Base-by-base conservation (phyloP, 768 basidiomycete genomes). In the Podaxis sp. region DNA sequence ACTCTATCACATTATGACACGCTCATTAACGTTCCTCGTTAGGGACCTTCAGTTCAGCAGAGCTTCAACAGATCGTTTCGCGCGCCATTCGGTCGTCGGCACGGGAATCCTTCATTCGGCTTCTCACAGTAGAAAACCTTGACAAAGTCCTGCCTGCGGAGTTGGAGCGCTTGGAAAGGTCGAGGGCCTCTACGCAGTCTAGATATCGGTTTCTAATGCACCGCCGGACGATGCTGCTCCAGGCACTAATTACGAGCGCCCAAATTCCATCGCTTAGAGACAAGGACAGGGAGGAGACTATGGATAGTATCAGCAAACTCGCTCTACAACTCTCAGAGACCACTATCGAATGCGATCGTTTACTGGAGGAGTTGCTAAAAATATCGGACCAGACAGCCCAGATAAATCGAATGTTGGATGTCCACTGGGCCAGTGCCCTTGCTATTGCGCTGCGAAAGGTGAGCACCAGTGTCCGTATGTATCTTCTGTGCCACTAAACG, bases 391-490 rank as follows among this genome's bases (percentile, higher is more conserved):
- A 90, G 66, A 78, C 86, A 33, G 75, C 80, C 0, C 90, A 93
- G 72, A 81, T 93, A 3, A 73, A 79, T 13, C 77, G 78, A 41
- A 66, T 91, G 44, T 78, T 85, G 10, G 87, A 91, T 61, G 74
- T 80, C 40, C 92, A 93, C 73, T 85, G 83, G 75, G 81, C 89
- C 0, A 90, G 89, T n/a, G 89, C 91, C 17, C 81, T 93, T 11
- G 85, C 87, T 0, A 83, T 94, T 66, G 91, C 89, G 1, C 71
- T 94, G 56, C 83, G 91, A 11, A 94, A 94, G 76, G 83, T 83
- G 60, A 20, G 72, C 66, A 41, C 36, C 40, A 48, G 37, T 59
- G 41, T 30, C 26, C 20, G 49, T 62, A 15, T 37, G 17, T 28
- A 24, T 53, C 13, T 26, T 30, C 48, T 24, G 12, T 20, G 44